Evolutionary conservation across 371 early-diverging fungal species (phyloP).

Genomic region (Rhizopus sp.): DNA sequence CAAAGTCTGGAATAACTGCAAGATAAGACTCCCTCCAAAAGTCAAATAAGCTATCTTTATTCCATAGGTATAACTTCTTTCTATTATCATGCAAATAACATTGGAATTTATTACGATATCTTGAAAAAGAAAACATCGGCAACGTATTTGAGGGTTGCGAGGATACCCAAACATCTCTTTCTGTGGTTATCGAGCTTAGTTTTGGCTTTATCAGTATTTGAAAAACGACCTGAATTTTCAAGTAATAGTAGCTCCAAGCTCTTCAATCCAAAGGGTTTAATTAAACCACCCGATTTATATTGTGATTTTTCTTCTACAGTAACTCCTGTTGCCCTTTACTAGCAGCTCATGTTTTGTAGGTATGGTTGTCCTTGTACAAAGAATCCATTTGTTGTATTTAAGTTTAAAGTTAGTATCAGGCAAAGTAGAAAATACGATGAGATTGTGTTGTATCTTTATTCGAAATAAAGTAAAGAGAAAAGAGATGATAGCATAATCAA

Average conservation of each 20-base stretch:
- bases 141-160: conserved; percentile 3
- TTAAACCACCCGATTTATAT: conserved; percentile 5
- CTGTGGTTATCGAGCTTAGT: neutral
- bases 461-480: too few species aligned
- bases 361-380: conserved; percentile 4
- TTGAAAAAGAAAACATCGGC: conserved; percentile 2
- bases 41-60: conserved; percentile 43
- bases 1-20: too few species aligned
- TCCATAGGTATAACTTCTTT: neutral
- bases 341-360: neutral
- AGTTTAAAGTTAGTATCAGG: neutral
- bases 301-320: conserved; percentile 2
- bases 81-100: neutral
- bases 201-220: conserved; percentile 1
- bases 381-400: neutral
- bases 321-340: neutral
- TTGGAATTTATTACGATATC: neutral
- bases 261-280: neutral
- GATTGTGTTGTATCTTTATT: too few species aligned
- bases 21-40: too few species aligned
- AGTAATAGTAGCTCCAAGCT: conserved; percentile 2
- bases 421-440: neutral
- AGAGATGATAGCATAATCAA: too few species aligned
- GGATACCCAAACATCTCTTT: conserved; percentile 7
- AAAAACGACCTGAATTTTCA: conserved; percentile 1